These are phyloP conservation scores for Erucastrum elatum DNA, from an alignment of 345 rosid genomes.

Conservation along the genomic window DNA sequence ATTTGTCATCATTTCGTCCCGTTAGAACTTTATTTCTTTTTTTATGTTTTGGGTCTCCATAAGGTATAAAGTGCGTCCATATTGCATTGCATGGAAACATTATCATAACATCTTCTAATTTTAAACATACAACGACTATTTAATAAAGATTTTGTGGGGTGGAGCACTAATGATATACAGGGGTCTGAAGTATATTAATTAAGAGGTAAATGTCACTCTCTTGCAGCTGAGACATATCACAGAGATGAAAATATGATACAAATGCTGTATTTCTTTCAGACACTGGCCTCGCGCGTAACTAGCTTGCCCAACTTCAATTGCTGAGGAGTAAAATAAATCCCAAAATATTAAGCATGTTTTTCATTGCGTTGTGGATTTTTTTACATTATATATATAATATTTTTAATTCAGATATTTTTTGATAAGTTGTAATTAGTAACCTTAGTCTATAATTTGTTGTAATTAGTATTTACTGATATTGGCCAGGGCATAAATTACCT, in stretches of 20 bases:
- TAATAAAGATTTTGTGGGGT: slow-evolving; percentile 42
- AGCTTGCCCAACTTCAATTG: neutral
- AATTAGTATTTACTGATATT: neutral
- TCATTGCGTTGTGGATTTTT: slow-evolving; percentile 2
- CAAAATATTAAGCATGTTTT: neutral
- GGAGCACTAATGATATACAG: slow-evolving; percentile 35
- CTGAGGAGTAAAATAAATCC: neutral
- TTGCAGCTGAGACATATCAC: slow-evolving; percentile 16
- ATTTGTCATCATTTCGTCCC: slow-evolving; percentile 40
- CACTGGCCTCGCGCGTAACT: neutral
- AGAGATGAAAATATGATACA: neutral
- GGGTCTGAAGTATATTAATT: slow-evolving; percentile 18
- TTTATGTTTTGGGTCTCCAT: slow-evolving; percentile 44
- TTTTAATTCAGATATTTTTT: no score
- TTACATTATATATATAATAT: neutral
- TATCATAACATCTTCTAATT: slow-evolving; percentile 34
- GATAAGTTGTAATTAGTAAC: neutral
- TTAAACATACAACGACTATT: slow-evolving; percentile 12
- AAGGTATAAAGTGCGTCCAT: slow-evolving; percentile 43
- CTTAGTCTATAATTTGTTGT: neutral
- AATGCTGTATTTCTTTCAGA: neutral
- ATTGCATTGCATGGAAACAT: slow-evolving; percentile 45
- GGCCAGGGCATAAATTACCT: neutral
- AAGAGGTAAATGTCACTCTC: slow-evolving; percentile 17
- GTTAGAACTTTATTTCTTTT: slow-evolving; percentile 37